Conservation (phyloP, 257 asterid genomes). For the Thymus mandschuricus region DNA sequence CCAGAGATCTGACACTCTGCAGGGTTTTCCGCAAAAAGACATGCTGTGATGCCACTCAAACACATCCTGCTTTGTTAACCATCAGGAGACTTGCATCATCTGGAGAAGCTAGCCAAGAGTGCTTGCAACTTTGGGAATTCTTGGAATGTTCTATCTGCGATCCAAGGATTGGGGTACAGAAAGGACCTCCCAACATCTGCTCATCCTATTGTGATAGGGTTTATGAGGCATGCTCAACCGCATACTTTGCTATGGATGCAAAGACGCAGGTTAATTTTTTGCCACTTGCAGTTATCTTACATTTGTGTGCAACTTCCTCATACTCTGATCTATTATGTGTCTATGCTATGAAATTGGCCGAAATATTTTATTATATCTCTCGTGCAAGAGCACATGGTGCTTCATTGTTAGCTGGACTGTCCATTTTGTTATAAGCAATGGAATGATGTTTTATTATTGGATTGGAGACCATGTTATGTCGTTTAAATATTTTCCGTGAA, state of each 20-base stretch:
- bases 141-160: constrained; percentile 95
- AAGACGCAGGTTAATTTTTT: constrained; percentile 70
- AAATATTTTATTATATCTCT: neutral
- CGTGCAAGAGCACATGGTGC: constrained; percentile 19
- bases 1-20: constrained; percentile 83
- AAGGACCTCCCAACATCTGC: constrained; percentile 84
- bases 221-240: constrained; percentile 75
- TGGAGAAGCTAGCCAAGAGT: constrained; percentile 97
- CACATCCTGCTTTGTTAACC: constrained; percentile 83
- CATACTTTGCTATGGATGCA: constrained; percentile 83
- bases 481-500: constrained; percentile 6
- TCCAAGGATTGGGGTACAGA: constrained; percentile 80
- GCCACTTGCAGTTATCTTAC: constrained; percentile 15
- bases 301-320: constrained; percentile 16
- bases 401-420: constrained; percentile 8
- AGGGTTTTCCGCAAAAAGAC: constrained; percentile 88
- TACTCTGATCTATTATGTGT: constrained; percentile 10
- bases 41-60: constrained; percentile 90
- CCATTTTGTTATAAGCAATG: constrained; percentile 16
- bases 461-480: neutral
- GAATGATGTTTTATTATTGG: constrained; percentile 1
- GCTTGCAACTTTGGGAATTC: constrained; percentile 92
- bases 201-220: constrained; percentile 79
- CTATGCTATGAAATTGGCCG: constrained; percentile 3
- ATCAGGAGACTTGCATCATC: constrained; percentile 83